Evolutionary conservation across 352 stramenopile species (phyloP).

Genomic region (Pythium sp.): DNA sequence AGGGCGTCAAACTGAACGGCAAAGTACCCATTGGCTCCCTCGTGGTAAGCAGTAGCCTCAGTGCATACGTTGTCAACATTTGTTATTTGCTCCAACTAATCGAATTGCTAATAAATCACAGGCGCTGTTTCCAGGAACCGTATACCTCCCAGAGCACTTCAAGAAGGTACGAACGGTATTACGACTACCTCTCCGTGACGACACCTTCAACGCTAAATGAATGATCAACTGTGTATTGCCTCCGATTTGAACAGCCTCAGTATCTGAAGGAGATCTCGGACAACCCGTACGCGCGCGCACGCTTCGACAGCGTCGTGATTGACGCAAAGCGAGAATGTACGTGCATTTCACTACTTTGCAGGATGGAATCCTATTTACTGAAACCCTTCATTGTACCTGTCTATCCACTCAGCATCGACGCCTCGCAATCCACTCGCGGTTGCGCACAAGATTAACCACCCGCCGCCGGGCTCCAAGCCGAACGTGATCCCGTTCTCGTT

Average conservation of each 20-base stretch:
- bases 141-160: conserved; percentile 85
- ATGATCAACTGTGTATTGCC: not conserved
- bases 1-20: conserved; percentile 72
- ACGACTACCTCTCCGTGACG: not conserved
- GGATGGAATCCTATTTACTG: not conserved
- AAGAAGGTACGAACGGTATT: conserved; percentile 55
- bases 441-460: conserved; percentile 87
- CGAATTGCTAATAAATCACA: conserved; percentile 11
- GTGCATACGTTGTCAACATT: not conserved
- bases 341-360: conserved; percentile 1
- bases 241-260: conserved; percentile 27
- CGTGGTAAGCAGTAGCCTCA: conserved; percentile 37
- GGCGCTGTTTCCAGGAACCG: conserved; percentile 73
- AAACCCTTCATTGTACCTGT: not conserved
- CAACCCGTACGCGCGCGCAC: conserved; percentile 72
- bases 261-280: conserved; percentile 67
- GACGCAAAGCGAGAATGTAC: conserved; percentile 77
- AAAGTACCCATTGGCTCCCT: conserved; percentile 62
- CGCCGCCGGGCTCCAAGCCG: conserved; percentile 51
- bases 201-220: not conserved
- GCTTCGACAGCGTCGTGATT: conserved; percentile 87
- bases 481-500: conserved; percentile 84
- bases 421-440: conserved; percentile 69
- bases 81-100: not conserved
- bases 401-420: conserved; percentile 33